These are phyloP conservation scores for Globisporangium iwayamae DNA, from an alignment of 352 stramenopile species.

Conservation along the genomic window DNA sequence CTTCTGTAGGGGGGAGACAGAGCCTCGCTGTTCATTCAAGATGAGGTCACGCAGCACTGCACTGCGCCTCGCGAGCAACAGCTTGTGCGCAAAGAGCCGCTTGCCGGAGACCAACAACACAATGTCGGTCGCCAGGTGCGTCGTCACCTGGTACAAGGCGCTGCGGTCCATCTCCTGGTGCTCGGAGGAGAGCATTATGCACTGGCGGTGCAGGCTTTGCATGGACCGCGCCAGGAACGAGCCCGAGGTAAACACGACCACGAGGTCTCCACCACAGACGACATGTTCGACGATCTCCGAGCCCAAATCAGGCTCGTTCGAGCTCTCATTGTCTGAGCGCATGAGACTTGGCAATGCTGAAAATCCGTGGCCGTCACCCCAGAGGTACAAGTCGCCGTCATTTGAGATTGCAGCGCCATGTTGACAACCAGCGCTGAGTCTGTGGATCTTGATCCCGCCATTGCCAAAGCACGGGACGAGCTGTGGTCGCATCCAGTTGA, in stretches of 20 bases:
- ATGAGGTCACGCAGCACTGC: constrained; percentile 51
- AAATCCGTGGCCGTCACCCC: constrained; percentile 39
- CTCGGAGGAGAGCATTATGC: constrained; percentile 2
- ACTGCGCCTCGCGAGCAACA: constrained; percentile 58
- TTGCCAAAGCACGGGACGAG: constrained; percentile 38
- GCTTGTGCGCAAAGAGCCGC: constrained; percentile 41
- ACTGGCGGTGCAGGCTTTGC: constrained; percentile 27
- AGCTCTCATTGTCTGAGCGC: neutral
- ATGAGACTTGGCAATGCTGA: constrained; percentile 16
- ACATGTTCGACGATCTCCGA: constrained; percentile 38
- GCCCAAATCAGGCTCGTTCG: constrained; percentile 14
- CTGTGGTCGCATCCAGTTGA: constrained; percentile 46
- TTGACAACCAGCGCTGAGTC: constrained; percentile 80
- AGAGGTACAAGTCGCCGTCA: constrained; percentile 90
- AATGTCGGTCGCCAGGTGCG: constrained; percentile 27
- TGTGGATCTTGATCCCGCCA: constrained; percentile 30
- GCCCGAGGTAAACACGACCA: constrained; percentile 41
- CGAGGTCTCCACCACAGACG: constrained; percentile 44
- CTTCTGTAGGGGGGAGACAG: neutral
- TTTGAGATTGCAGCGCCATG: constrained; percentile 87
- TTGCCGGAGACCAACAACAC: constrained; percentile 44
- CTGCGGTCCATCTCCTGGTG: constrained; percentile 9
- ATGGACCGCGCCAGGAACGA: constrained; percentile 50
- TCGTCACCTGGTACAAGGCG: neutral
- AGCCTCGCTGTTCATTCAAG: constrained; percentile 38